phyloP scores from a whole-genome alignment of 148 eudicot species.

The Drosera capensis region DNA sequence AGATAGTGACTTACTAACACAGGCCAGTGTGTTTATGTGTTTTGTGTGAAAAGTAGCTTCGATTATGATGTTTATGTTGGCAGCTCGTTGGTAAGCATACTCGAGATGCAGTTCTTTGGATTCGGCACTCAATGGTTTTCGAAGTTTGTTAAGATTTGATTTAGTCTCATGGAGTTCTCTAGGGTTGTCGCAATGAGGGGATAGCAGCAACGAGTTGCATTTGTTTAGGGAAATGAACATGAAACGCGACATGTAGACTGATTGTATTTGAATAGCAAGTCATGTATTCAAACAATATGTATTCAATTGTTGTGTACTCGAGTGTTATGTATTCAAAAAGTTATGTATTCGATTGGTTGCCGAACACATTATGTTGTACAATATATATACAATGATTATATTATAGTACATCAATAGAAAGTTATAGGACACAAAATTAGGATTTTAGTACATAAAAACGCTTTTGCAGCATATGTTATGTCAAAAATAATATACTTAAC shows the following conservation, averaged over 20 bases:
- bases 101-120: conserved; percentile 45
- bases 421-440: no score
- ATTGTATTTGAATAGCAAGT: conserved; percentile 44
- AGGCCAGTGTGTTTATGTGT: conserved; percentile 50
- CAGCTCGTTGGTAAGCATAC: conserved; percentile 55
- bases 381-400: no score
- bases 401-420: no score
- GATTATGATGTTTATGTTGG: conserved; percentile 39
- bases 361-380: no score
- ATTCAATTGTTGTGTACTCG: no score
- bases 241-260: conserved; percentile 39
- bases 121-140: conserved; percentile 43
- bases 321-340: no score
- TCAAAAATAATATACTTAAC: no score
- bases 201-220: conserved; percentile 18
- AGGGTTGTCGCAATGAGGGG: conserved; percentile 48
- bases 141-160: conserved; percentile 35
- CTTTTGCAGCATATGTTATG: no score
- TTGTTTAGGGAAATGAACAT: conserved; percentile 35
- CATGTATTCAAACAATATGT: no score
- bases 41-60: conserved; percentile 45
- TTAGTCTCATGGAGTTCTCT: conserved; percentile 70
- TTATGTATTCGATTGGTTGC: no score
- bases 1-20: conserved; percentile 26
- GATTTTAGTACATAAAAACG: no score